phyloP scores from a whole-genome alignment of 176 grass and related monocot genomes.

The Oryza australiensis region DNA sequence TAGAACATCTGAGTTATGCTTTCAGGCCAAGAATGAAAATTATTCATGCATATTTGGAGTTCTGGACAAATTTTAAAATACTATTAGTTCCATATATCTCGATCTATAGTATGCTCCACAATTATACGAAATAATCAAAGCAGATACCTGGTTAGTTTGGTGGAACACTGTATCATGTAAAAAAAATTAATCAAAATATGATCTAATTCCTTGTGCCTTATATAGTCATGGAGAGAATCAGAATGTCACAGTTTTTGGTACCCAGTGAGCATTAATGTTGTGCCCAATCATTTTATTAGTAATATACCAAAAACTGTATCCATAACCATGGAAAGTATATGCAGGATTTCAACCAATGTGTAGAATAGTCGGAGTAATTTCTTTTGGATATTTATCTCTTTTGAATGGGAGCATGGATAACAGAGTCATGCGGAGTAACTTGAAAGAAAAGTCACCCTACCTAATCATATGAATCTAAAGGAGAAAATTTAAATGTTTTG shows the following conservation, averaged over 20 bases:
- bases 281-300: not conserved
- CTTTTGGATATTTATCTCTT: not conserved
- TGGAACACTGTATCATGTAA: not conserved
- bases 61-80: not conserved
- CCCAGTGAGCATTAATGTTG: not conserved
- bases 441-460: not conserved
- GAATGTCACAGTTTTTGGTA: not conserved
- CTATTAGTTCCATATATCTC: not conserved
- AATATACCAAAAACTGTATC: conserved; percentile 1
- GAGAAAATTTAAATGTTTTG: not conserved
- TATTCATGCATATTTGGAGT: not conserved
- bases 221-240: not conserved
- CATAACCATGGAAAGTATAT: not conserved
- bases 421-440: not conserved
- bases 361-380: not conserved
- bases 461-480: conserved; percentile 9
- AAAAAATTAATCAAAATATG: not conserved
- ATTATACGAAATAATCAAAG: not conserved
- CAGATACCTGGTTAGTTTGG: not conserved
- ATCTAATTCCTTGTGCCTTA: not conserved
- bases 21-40: not conserved
- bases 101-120: not conserved
- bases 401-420: not conserved
- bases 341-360: not conserved
- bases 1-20: not conserved